Base-by-base conservation (phyloP, 1,284 basidiomycete species). In the Ustilago vetiveriae region DNA sequence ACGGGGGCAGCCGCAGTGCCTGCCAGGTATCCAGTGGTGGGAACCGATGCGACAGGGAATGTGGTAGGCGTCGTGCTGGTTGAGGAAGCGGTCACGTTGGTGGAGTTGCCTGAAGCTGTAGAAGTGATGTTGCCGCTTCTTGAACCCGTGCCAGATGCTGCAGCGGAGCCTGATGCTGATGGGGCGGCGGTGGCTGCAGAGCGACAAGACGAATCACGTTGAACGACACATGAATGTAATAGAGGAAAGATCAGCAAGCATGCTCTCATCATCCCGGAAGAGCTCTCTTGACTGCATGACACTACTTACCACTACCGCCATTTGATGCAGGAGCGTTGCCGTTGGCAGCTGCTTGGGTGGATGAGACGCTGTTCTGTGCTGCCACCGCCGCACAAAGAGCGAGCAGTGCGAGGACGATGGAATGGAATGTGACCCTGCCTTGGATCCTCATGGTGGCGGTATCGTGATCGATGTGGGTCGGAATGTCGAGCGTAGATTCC, bases 41-140 rank as follows among this genome's bases (percentile, higher is more conserved):
- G 59, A 1, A 64, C 69, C 16, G 44, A 45, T 3, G 69, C 69
- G 50, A 67, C 56, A 21, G 69, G 69, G 55, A 49, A 72, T 3
- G 65, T 72, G 36, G 65, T 50, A 8, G 65, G 65, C 2, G 69
- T 72, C 16, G 55, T 59, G 50, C 55, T 64, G 29, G 65, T 56
- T 17, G 56, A 38, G 4, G 63, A 52, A n/a, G 45, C 30, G 19
- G 48, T 57, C 19, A 39, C 33, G 47, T 54, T 45, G 41, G 51
- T 49, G 24, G 37, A 43, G 54, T 46, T 56, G 44, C 33, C 33
- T 2, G 55, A 45, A 11, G 14, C 51, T n/a, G 46, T 47, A 17
- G 29, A 22, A 24, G 46, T 55, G 35, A 17, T 21, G 39, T 36
- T 53, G 32, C 41, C 26, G 27, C 32, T 41, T 19, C 35, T 40